phyloP scores from a whole-genome alignment of 768 basidiomycete genomes.

The Boletellus ananas region DNA sequence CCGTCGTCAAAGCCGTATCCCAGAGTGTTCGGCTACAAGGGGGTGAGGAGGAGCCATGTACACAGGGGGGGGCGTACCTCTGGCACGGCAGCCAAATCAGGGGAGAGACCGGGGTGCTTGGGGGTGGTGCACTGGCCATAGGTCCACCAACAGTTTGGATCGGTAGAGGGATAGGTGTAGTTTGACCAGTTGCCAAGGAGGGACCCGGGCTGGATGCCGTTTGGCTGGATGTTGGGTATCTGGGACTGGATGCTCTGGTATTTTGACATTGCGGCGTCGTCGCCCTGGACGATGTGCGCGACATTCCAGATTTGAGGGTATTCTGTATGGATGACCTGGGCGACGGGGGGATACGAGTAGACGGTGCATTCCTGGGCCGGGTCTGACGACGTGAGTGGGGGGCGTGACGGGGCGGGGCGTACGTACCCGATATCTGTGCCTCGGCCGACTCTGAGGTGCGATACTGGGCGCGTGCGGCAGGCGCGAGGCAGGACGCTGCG shows the following conservation, averaged over 20 bases:
- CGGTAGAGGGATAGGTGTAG: conserved; percentile 35
- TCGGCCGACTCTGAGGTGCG: conserved; percentile 23
- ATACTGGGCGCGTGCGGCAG: neutral
- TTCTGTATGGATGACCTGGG: conserved; percentile 25
- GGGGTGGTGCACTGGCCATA: conserved; percentile 42
- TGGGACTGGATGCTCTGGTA: conserved; percentile 41
- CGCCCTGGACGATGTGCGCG: conserved; percentile 41
- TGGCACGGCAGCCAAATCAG: conserved; percentile 45
- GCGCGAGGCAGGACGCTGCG: neutral
- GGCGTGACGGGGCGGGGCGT: neutral
- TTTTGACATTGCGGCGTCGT: conserved; percentile 40
- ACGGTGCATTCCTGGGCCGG: conserved; percentile 38
- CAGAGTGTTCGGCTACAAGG: conserved; percentile 43
- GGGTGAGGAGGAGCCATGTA: neutral
- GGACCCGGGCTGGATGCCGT: conserved; percentile 27
- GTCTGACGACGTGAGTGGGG: conserved; percentile 20
- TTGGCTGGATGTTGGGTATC: conserved; percentile 48
- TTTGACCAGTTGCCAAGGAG: conserved; percentile 30
- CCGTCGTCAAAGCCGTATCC: conserved; percentile 66
- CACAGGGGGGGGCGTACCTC: conserved; percentile 34
- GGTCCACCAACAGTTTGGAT: conserved; percentile 50
- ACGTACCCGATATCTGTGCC: conserved; percentile 36
- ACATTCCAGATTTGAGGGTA: conserved; percentile 47
- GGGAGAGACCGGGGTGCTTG: conserved; percentile 40
- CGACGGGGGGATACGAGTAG: conserved; percentile 40